Base-by-base conservation (phyloP, 2,329 filamentous ascomycete species). In the Exophiala sp. region DNA sequence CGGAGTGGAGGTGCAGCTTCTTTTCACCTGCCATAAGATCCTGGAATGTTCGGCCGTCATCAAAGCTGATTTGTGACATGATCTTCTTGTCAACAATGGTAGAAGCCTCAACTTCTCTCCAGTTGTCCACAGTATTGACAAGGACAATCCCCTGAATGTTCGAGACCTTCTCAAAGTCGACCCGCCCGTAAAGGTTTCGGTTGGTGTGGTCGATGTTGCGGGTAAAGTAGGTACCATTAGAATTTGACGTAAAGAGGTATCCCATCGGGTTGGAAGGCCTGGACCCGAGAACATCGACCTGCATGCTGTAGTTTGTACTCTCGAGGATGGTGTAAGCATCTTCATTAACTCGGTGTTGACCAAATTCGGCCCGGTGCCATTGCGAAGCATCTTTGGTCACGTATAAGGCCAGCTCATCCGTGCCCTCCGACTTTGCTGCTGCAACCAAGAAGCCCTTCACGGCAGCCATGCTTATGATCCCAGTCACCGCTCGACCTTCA, bases 231-330 rank as follows among this genome's bases (percentile, higher is more conserved):
- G 89, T 96, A 53, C 93, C 93, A 65, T 97, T 94, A 24, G 90
- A 97, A 66, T 98, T 98, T 65, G 91, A 97, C 4, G 89, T 95
- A 63, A 96, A 91, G 49, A 98, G 75, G 9, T 86, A 82, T 27
- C 93, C 94, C 80, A 95, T 91, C 0, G 85, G 80, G 30, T 78
- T 80, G 1, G 76, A 78, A 10, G 77, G 77, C 49, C 68, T 71
- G 9, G 76, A 76, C 1, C 85, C 88, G 78, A 91, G 83, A 56
- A 97, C 90, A 67, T 97, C 90, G 48, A 98, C 82, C 69, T 97
- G 91, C 60, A 98, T 89, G 72, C 91, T 96, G 73, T 98, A 96
- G 65, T 95, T 91, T 35, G 93, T 97, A 63, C 90, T 93, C 70
- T 97, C 91, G 34, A 98, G 77, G 41, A 98, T 79, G 0, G 93